A percentile compares a stretch with the other conserved stretches of the same genome.
Evolutionary conservation across 2,329 filamentous ascomycete genomes (phyloP).

Genomic region (Trichoderma sp.): DNA sequence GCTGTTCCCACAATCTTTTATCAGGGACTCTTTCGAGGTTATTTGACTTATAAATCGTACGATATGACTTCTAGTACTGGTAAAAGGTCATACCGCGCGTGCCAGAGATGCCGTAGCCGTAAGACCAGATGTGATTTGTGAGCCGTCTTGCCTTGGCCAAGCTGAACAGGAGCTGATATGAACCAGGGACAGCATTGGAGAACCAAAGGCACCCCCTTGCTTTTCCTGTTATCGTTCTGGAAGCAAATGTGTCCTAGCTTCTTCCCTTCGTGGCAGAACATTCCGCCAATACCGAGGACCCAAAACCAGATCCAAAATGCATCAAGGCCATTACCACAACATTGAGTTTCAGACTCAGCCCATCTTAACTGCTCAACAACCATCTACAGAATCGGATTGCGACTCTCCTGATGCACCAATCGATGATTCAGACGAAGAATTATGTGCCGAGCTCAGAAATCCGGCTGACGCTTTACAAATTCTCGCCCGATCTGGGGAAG

Average conservation of each 20-base stretch:
- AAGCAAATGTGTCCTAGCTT: too few species aligned
- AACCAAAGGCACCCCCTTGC: not conserved
- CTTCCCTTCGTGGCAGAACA: too few species aligned
- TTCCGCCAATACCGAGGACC: too few species aligned
- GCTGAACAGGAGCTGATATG: not conserved
- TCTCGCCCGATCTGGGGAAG: slow-evolving; percentile 1
- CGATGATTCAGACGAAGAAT: not conserved
- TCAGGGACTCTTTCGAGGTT: too few species aligned
- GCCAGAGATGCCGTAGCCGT: slow-evolving; percentile 10
- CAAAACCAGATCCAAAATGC: too few species aligned
- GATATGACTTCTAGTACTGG: slow-evolving; percentile 12
- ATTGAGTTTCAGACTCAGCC: too few species aligned
- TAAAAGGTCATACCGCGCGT: slow-evolving; percentile 17
- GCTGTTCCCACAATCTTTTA: too few species aligned
- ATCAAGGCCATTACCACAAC: too few species aligned
- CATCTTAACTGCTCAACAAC: not conserved
- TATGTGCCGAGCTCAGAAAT: slow-evolving; percentile 7
- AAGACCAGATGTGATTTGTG: slow-evolving; percentile 22
- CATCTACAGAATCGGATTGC: not conserved
- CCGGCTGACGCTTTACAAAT: slow-evolving; percentile 18
- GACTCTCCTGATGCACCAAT: too few species aligned
- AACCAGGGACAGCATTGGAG: slow-evolving; percentile 6
- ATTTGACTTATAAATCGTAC: too few species aligned
- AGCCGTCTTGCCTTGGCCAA: not conserved
- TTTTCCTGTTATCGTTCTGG: too few species aligned